phyloP scores from a whole-genome alignment of 768 basidiomycete species.

The Lentinula detonsa region DNA sequence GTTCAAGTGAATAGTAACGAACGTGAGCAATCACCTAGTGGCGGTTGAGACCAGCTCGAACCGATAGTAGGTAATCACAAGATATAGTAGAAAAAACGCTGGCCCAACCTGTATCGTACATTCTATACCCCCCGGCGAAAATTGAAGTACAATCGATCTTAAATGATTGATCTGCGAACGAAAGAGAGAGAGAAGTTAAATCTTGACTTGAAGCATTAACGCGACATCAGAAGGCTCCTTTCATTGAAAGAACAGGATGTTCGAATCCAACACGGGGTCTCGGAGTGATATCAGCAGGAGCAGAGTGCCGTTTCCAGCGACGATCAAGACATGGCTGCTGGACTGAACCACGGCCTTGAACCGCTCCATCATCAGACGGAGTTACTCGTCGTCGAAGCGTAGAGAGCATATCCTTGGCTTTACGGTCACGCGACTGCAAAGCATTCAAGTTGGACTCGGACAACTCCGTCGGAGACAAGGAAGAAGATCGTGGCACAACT shows the following conservation, averaged over 20 bases:
- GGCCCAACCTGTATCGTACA: conserved; percentile 8
- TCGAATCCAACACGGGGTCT: conserved; percentile 48
- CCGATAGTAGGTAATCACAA: not conserved
- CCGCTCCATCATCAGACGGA: conserved; percentile 24
- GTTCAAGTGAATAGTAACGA: not conserved
- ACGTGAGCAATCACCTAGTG: not conserved
- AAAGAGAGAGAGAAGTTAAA: conserved; percentile 32
- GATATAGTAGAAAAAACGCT: not conserved
- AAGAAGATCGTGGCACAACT: conserved; percentile 39
- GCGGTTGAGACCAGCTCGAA: conserved; percentile 3
- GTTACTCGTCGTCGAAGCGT: conserved; percentile 52
- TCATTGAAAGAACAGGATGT: conserved; percentile 51
- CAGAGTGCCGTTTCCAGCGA: conserved; percentile 51
- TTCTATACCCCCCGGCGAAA: conserved; percentile 3
- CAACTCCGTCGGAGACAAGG: conserved; percentile 37
- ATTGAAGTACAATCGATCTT: conserved; percentile 13
- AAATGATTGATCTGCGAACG: conserved; percentile 24
- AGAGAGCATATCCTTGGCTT: conserved; percentile 59
- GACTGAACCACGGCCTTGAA: conserved; percentile 7
- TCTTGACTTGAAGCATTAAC: conserved; percentile 15
- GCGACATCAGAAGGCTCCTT: conserved; percentile 49
- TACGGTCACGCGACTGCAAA: conserved; percentile 49
- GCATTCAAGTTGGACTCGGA: conserved; percentile 47
- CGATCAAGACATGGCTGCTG: conserved; percentile 22
- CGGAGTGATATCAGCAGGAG: conserved; percentile 54